A percentile compares a stretch with the other conserved stretches of the same genome.
These are phyloP conservation scores for Vigna mungo DNA, from an alignment of 306 rosid genomes.

Conservation along the genomic window DNA sequence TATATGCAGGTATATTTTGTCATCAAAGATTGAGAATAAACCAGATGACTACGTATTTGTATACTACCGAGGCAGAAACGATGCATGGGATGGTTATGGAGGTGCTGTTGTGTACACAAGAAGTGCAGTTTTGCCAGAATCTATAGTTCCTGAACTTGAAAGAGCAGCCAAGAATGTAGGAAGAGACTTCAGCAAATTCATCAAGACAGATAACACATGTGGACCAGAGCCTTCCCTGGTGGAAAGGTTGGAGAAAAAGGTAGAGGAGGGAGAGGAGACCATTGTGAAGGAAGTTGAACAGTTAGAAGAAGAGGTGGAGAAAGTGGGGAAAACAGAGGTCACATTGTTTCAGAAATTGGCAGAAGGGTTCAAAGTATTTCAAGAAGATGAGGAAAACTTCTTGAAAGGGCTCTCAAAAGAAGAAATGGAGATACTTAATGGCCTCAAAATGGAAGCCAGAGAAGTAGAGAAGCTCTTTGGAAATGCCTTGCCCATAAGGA, in stretches of 20 bases:
- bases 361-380: slow-evolving; percentile 75
- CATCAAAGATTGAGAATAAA: slow-evolving; percentile 75
- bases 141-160: slow-evolving; percentile 76
- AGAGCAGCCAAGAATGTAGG: slow-evolving; percentile 78
- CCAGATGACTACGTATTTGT: slow-evolving; percentile 85
- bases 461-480: slow-evolving; percentile 87
- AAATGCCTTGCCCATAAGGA: slow-evolving; percentile 74
- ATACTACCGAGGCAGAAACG: slow-evolving; percentile 89
- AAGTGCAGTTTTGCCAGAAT: slow-evolving; percentile 82
- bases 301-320: slow-evolving; percentile 80
- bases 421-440: slow-evolving; percentile 71
- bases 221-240: slow-evolving; percentile 96
- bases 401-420: slow-evolving; percentile 65
- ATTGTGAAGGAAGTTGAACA: slow-evolving; percentile 79
- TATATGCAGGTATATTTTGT: slow-evolving; percentile 73
- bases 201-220: slow-evolving; percentile 78
- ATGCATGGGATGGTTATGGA: slow-evolving; percentile 99
- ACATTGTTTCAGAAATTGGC: slow-evolving; percentile 67
- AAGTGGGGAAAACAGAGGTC: slow-evolving; percentile 69
- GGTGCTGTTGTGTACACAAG: slow-evolving; percentile 91
- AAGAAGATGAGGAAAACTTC: slow-evolving; percentile 81
- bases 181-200: slow-evolving; percentile 79
- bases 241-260: slow-evolving; percentile 85
- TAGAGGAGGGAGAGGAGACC: slow-evolving; percentile 84
- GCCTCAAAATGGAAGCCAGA: slow-evolving; percentile 81